Conservation (phyloP, 345 rosid species). For the Populus deltoides region DNA sequence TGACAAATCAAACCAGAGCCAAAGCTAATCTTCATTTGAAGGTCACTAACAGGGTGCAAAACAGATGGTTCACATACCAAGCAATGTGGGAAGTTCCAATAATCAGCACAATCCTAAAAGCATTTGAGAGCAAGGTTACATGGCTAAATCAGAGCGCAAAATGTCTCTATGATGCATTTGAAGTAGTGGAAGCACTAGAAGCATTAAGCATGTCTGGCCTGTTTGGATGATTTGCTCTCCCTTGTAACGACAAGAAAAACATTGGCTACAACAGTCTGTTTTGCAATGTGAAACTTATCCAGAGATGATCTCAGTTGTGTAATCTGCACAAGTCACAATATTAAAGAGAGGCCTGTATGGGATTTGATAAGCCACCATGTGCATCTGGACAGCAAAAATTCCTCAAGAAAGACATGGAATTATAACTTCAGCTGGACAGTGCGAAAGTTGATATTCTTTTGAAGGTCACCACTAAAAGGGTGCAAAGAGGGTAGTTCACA, state of each 20-base stretch:
- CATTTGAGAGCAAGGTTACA: conserved; percentile 81
- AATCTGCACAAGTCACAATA: conserved; percentile 89
- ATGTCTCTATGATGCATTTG: conserved; percentile 90
- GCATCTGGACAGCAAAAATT: conserved; percentile 35
- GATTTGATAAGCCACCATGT: conserved; percentile 78
- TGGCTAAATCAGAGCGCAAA: conserved; percentile 90
- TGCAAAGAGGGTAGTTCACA: too few relatives aligned
- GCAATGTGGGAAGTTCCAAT: conserved; percentile 84
- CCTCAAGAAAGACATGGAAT: too few relatives aligned
- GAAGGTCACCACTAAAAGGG: too few relatives aligned
- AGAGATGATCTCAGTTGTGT: conserved; percentile 86
- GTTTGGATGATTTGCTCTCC: conserved; percentile 61
- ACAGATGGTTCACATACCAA: conserved; percentile 88
- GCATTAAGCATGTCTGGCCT: conserved; percentile 84
- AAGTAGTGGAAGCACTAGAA: conserved; percentile 95
- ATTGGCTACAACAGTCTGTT: conserved; percentile 64
- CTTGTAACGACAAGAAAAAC: conserved; percentile 64
- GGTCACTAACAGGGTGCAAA: conserved; percentile 81
- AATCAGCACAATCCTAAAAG: conserved; percentile 87
- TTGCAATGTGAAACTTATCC: conserved; percentile 93
- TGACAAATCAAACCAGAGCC: conserved; percentile 79
- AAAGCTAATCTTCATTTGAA: conserved; percentile 91
- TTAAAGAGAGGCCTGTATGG: conserved; percentile 89
- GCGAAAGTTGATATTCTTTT: too few relatives aligned
- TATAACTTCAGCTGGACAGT: too few relatives aligned